Percentiles rank a stretch among this genome's conserved stretches.
These are phyloP conservation scores for Suillus occidentalis DNA, from an alignment of 768 basidiomycete species.

Conservation along the genomic window DNA sequence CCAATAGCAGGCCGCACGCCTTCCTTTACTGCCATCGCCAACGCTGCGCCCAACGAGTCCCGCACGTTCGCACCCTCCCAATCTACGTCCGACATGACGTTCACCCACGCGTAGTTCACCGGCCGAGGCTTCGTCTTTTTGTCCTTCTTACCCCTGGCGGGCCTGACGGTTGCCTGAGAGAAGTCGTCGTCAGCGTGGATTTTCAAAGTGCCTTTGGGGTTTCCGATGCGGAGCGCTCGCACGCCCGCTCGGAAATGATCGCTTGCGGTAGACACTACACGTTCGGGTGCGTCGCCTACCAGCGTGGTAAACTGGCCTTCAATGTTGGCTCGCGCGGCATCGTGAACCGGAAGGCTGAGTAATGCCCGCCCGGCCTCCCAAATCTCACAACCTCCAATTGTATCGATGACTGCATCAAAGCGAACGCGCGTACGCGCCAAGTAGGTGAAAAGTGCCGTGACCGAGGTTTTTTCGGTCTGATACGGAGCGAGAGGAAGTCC, in stretches of 20 bases:
- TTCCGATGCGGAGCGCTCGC: conserved; percentile 48
- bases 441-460: conserved; percentile 26
- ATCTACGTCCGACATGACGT: conserved; percentile 76
- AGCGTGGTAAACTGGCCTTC: conserved; percentile 74
- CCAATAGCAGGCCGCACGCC: conserved; percentile 29
- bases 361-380: conserved; percentile 75
- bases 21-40: conserved; percentile 37
- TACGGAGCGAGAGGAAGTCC: conserved; percentile 31
- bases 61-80: conserved; percentile 78
- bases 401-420: conserved; percentile 84
- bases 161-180: conserved; percentile 19
- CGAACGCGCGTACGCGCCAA: conserved; percentile 28
- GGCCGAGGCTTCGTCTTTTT: conserved; percentile 36
- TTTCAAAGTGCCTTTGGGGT: conserved; percentile 25
- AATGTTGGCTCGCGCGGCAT: conserved; percentile 29
- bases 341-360: conserved; percentile 38
- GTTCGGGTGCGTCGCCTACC: conserved; percentile 67
- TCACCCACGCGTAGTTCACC: conserved; percentile 84
- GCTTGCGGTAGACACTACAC: conserved; percentile 64
- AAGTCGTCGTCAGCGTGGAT: conserved; percentile 27
- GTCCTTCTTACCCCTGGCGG: conserved; percentile 28
- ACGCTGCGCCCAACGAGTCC: conserved; percentile 44
- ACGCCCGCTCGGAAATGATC: conserved; percentile 76
- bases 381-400: conserved; percentile 75
- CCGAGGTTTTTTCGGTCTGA: conserved; percentile 25